These are phyloP conservation scores for Phytophthora nicotianae DNA, from an alignment of 352 stramenopile genomes.

Conservation along the genomic window DNA sequence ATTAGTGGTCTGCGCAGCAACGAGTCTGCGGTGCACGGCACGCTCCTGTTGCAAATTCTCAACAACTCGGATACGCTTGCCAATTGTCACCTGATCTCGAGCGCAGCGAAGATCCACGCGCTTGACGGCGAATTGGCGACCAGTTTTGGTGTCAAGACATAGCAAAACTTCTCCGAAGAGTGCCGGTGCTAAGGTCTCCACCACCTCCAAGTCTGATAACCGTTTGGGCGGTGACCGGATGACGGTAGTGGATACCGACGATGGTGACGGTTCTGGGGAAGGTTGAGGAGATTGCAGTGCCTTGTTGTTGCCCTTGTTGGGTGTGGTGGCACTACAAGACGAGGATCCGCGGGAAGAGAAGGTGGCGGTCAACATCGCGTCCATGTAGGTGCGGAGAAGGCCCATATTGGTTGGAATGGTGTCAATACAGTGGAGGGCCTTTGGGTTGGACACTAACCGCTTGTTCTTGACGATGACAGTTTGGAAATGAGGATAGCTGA, in stretches of 20 bases:
- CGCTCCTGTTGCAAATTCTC: conserved; percentile 59
- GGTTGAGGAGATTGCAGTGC: neutral
- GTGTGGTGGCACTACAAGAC: conserved; percentile 16
- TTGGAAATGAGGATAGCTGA: conserved; percentile 26
- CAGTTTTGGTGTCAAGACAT: conserved; percentile 43
- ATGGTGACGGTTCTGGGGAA: neutral
- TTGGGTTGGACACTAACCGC: conserved; percentile 5
- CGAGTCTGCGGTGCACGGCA: conserved; percentile 49
- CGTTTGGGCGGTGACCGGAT: conserved; percentile 35
- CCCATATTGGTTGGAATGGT: conserved; percentile 24
- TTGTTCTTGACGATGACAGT: conserved; percentile 19
- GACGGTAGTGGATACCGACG: conserved; percentile 12
- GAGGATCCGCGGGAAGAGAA: conserved; percentile 14
- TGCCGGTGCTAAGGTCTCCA: conserved; percentile 50
- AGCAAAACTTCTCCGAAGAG: conserved; percentile 67
- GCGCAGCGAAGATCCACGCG: conserved; percentile 48
- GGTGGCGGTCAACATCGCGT: conserved; percentile 37
- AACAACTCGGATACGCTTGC: conserved; percentile 41
- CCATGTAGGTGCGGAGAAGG: conserved; percentile 40
- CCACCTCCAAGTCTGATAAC: conserved; percentile 43
- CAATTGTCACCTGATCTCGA: conserved; percentile 42
- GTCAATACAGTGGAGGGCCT: too few relatives aligned
- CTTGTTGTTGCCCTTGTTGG: conserved; percentile 31
- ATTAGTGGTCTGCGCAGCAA: conserved; percentile 37
- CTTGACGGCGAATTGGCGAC: conserved; percentile 57